Base-by-base conservation (phyloP, 106 monocot species). In the Dioscorea dumetorum region DNA sequence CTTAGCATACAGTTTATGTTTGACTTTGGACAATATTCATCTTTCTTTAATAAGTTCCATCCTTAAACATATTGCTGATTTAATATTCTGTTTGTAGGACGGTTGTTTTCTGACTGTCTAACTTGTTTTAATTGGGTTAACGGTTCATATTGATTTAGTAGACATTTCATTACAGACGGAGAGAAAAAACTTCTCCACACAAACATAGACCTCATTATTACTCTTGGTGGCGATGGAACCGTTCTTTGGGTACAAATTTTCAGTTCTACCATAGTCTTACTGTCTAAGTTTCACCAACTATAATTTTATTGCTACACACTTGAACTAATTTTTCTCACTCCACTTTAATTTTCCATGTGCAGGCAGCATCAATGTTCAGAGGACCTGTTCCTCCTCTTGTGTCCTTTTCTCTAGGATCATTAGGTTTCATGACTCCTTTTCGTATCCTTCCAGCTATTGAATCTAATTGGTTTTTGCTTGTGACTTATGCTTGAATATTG, bases 161-260 rank as follows among this genome's bases (percentile, higher is more conserved):
- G 49, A 24, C 19, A 28, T 35, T 63, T 13, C 58, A 57, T 61
- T 61, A 50, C 60, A 97, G 95, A 97, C 81, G 87, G 85, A 1
- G 92, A 99, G 73, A 76, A 87, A 70, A 77, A 63, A 60, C 61
- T 71, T 19, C 70, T 99, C 9, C 99, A 99, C 75, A 87, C 87
- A 35, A 99, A 90, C 70, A 79, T 93, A 69, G 99, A 99, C 69
- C 81, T 99, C 33, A 81, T 99, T 48, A 69, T 93, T 67, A 99
- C 99, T 74, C 99, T 99, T 75, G 99, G 99, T 24, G 99, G 99
- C 51, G 99, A 99, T 78, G 99, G 99, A 79, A 99, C 99, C 61
- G 99, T 99, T 73, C 87, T 99, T 48, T 99, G 99, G 99, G 99
- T 99, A 90, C 51, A 51, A 51, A 17, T 51, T 51, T 51, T 51